Evolutionary conservation across 257 asterid genomes (phyloP), one percentile per base, ranked within the genome.

Genomic region (Solanum lycopersicoides): DNA sequence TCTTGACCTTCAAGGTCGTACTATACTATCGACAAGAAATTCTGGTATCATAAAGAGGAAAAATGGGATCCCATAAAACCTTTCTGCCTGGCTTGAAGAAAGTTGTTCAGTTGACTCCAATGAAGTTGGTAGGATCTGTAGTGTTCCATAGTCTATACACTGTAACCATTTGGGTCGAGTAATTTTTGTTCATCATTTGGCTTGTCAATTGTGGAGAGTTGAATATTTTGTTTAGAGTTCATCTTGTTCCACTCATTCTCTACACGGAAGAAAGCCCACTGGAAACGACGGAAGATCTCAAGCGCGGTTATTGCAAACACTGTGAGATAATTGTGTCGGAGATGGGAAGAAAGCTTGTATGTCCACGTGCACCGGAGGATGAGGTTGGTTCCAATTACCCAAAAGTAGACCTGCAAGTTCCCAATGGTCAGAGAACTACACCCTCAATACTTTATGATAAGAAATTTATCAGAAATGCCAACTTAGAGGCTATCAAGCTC

Each of bases 311-410:
- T 93, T 1, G 98, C 68, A 20, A 95, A 95, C 72, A 96, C 91
- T 0, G 98, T 93, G 65, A 94, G 88, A 91, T 95, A 94, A 89
- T 96, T 96, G 84, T 94, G 97, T 68, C 98, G 98, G 85, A 96
- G 98, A 94, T 96, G 99, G 92, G 99, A 98, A 12, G 99, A 96
- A 30, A 96, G 91, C 91, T 96, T 96, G 94, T 95, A 96, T 0
- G 99, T 96, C 99, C 99, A 96, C 0, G 99, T 94, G 94, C 99
- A 96, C 18, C 99, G 92, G 87, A 96, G 94, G 65, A 95, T 89
- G 59, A 96, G 95, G 91, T 96, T 96, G 92, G 97, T 96, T 25
- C 95, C 97, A 3, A 96, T 92, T 53, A 94, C 96, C 98, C 98
- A 96, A 59, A 93, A 53, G 89, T 93, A 94, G 18, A 97, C 99